Conservation (phyloP, 805 yeast species). For the Wickerhamomyces queroliae region DNA sequence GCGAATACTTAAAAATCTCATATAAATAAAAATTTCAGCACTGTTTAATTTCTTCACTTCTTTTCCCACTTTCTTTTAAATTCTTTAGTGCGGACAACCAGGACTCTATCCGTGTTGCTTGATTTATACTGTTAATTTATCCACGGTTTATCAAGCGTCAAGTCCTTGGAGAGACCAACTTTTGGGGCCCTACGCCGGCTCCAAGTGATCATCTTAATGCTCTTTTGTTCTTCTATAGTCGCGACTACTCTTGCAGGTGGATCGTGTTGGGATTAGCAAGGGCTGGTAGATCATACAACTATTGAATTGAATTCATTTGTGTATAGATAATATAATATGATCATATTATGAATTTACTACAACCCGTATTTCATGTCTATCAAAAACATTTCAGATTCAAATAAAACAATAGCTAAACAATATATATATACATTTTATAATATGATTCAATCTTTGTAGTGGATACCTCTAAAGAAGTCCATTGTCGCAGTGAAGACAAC, state of each 20-base stretch:
- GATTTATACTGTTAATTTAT: conserved; percentile 26
- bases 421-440: background rate
- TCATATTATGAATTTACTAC: too few relatives aligned
- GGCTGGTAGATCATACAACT: conserved; percentile 68
- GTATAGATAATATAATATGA: too few relatives aligned
- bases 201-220: conserved; percentile 58
- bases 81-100: conserved; percentile 64
- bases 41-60: conserved; percentile 2
- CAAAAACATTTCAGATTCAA: background rate
- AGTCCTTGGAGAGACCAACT: conserved; percentile 62
- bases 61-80: conserved; percentile 2
- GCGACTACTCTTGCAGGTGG: conserved; percentile 33
- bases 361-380: too few relatives aligned
- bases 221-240: conserved; percentile 39
- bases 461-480: conserved; percentile 74
- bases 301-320: conserved; percentile 2
- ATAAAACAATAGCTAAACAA: background rate
- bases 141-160: conserved; percentile 51
- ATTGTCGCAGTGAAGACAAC: conserved; percentile 94
- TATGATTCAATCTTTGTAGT: conserved; percentile 12
- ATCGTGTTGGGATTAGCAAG: conserved; percentile 35
- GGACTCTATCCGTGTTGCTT: conserved; percentile 75
- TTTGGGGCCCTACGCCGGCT: conserved; percentile 6
- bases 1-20: background rate
- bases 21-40: conserved; percentile 2